A percentile compares a stretch with the other conserved stretches of the same genome.
Conservation (phyloP, 202 grass and related monocot genomes). For the Bolboschoenoplectus hybrid region DNA sequence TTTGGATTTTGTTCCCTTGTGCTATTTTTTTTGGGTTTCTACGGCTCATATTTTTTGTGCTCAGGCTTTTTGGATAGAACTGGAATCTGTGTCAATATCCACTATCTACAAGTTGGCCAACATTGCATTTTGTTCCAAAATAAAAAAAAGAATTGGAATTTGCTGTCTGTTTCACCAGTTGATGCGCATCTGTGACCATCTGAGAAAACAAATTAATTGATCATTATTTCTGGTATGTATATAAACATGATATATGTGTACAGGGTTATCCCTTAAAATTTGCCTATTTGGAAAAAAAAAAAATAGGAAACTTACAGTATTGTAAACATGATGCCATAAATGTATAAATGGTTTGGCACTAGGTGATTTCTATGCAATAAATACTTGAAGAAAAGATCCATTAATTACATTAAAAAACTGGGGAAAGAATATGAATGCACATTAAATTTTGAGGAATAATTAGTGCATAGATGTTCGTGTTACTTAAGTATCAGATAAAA, state of each 20-base stretch:
- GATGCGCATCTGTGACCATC: slow-evolving; percentile 5
- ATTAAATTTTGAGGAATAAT: background rate
- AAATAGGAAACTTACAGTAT: background rate
- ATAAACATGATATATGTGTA: background rate
- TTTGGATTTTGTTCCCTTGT: slow-evolving; percentile 17
- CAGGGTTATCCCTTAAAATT: background rate
- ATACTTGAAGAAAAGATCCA: background rate
- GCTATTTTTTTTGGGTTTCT: slow-evolving; percentile 17
- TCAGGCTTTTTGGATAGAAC: slow-evolving; percentile 11
- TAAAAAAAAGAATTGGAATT: slow-evolving; percentile 10
- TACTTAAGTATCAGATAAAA: background rate
- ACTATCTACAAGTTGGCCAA: slow-evolving; percentile 33
- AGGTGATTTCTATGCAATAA: background rate
- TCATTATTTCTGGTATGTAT: background rate
- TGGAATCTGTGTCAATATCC: slow-evolving; percentile 41
- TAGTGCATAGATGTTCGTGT: background rate
- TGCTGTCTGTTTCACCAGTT: background rate
- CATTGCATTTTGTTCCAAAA: slow-evolving; percentile 31
- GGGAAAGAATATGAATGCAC: background rate
- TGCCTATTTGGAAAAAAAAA: background rate
- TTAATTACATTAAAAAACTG: background rate
- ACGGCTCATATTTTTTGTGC: slow-evolving; percentile 23
- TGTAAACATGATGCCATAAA: background rate
- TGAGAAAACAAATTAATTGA: slow-evolving; percentile 9
- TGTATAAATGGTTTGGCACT: background rate